phyloP scores from a whole-genome alignment of 768 basidiomycete species.

The Tricholoma bakamatsutake region DNA sequence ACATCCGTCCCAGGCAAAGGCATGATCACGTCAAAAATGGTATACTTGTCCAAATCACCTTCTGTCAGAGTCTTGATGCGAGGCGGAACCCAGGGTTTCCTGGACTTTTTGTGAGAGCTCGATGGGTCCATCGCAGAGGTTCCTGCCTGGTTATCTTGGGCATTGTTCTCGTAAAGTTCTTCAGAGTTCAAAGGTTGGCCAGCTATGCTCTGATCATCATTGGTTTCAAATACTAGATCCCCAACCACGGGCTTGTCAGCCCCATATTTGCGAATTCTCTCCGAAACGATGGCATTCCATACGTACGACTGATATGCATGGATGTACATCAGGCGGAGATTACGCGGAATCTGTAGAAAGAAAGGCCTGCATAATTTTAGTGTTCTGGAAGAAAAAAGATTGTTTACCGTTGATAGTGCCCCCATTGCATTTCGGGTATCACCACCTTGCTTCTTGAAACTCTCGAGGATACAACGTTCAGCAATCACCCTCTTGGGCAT shows the following conservation, averaged over 20 bases:
- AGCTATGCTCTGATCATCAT: conserved; percentile 26
- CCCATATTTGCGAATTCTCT: conserved; percentile 79
- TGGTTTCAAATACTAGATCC: conserved; percentile 78
- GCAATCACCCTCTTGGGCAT: conserved; percentile 93
- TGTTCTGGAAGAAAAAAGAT: conserved; percentile 13
- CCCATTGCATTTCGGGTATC: conserved; percentile 83
- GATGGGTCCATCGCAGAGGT: conserved; percentile 17
- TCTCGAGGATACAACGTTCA: conserved; percentile 88
- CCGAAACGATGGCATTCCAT: conserved; percentile 96
- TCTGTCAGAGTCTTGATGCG: conserved; percentile 74
- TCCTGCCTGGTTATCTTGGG: conserved; percentile 25
- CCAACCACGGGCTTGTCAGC: conserved; percentile 71
- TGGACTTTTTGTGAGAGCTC: conserved; percentile 27
- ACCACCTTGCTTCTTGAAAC: conserved; percentile 74
- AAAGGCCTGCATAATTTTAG: not conserved
- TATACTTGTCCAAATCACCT: conserved; percentile 73
- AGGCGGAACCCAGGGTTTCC: conserved; percentile 59
- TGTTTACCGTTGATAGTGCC: conserved; percentile 71
- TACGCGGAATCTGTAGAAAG: conserved; percentile 79
- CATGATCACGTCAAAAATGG: conserved; percentile 94
- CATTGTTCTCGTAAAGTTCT: conserved; percentile 27
- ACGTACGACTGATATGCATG: conserved; percentile 99
- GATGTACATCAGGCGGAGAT: conserved; percentile 94
- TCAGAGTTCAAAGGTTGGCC: conserved; percentile 19
- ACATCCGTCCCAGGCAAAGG: conserved; percentile 96